Base-by-base conservation (phyloP, 129 eudicot genomes). In the Saussurea involucrata region DNA sequence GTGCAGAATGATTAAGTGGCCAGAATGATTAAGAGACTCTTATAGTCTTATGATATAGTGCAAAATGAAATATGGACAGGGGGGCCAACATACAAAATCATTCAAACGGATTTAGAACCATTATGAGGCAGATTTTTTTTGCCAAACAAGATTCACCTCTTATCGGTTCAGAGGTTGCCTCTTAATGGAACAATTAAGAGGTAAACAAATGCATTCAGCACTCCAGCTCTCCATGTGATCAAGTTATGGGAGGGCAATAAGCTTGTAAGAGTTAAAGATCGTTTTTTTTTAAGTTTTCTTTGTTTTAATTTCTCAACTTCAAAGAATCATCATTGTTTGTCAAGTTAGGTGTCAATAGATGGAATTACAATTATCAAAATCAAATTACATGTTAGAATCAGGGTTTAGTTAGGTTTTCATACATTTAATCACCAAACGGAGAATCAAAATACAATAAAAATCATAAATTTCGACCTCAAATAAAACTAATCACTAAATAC, bases 271-370 rank as follows among this genome's bases (percentile, higher is more conserved):
- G 37, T 31, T 12, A 20, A 31, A 57, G 36, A 58, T 55, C 68
- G 28, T 15, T 65, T n/a, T 1, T 29, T 72, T 55, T 32, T 20
- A 11, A 24, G n/a, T 57, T 44, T 22, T 46, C 53, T 71, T 71
- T 15, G 22, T 71, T 71, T 42, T 46, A 71, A 8, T 71, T 72
- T 72, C 42, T 49, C 42, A 53, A 53, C 27, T 24, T 74, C 61
- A 60, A 61, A 74, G 10, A 27, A 24, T 36, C 25, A 13, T 24
- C 60, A 63, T 58, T 34, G 13, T 37, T 60, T 5, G 32, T 1
- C 68, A 57, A 24, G 53, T 68, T 28, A 68, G 4, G 53, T 68
- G 63, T 42, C 22, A 24, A 6, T 3, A 58, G n/a, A 32, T 27
- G 8, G 13, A 40, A 37, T 25, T 20, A 24, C n/a, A 63, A 36